Evolutionary conservation across 306 rosid genomes (phyloP).

Genomic region (Pyrus betulifolia): DNA sequence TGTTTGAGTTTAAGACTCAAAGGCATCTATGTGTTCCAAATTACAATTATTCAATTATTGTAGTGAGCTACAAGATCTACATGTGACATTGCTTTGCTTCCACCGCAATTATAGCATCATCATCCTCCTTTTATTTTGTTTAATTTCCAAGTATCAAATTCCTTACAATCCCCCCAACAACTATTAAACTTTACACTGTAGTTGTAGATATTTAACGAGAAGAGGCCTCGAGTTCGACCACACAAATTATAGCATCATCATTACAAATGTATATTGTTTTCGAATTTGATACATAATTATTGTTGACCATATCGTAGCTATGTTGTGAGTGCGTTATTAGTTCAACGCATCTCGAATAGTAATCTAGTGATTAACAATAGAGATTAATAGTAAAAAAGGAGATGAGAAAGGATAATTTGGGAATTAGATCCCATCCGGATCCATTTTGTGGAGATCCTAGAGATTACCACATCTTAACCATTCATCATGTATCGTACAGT

Average conservation of each 20-base stretch:
- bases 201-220: neutral
- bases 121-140: neutral
- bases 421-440: too few relatives aligned
- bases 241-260: too few relatives aligned
- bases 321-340: too few relatives aligned
- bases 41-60: too few relatives aligned
- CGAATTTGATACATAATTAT: too few relatives aligned
- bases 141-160: neutral
- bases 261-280: too few relatives aligned
- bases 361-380: neutral
- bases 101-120: neutral
- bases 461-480: too few relatives aligned
- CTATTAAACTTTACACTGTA: neutral
- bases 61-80: neutral
- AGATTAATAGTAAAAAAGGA: neutral
- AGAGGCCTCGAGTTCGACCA: neutral
- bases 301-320: rapidly evolving
- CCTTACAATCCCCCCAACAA: neutral
- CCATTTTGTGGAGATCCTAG: too few relatives aligned
- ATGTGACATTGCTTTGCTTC: slow-evolving; percentile 8
- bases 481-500: too few relatives aligned
- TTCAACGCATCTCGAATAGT: too few relatives aligned
- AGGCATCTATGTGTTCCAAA: neutral
- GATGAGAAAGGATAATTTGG: neutral
- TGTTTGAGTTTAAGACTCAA: neutral